Evolutionary conservation across 2,329 filamentous ascomycete genomes (phyloP).

Genomic region (Akanthomyces muscarius): DNA sequence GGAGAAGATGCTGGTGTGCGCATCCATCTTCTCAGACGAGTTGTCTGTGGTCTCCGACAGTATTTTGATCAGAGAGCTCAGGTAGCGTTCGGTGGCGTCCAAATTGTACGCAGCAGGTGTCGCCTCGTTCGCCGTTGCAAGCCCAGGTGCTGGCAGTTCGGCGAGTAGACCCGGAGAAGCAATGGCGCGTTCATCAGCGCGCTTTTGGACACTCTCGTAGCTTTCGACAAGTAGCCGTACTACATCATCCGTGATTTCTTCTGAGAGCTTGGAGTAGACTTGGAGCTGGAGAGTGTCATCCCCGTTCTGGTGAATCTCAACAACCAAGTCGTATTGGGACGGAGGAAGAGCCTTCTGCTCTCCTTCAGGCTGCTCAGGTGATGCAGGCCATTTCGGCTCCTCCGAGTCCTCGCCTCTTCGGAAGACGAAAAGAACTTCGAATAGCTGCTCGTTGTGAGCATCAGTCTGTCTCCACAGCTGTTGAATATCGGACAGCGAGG

Average conservation of each 20-base stretch:
- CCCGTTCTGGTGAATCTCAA: neutral
- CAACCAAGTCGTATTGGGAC: slow-evolving; percentile 3
- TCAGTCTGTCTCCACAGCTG: neutral
- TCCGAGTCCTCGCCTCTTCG: neutral
- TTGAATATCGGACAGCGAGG: neutral
- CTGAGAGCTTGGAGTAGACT: neutral
- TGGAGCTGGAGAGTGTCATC: slow-evolving; percentile 1
- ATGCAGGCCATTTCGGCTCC: neutral
- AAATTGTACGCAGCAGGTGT: neutral
- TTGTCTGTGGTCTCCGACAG: neutral
- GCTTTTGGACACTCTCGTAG: neutral
- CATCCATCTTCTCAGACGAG: neutral
- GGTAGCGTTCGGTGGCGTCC: neutral
- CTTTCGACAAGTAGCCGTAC: neutral
- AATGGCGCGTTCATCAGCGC: neutral
- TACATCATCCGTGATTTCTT: neutral
- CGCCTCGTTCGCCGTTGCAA: no score
- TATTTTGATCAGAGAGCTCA: neutral
- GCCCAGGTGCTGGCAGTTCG: neutral
- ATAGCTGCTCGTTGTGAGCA: neutral
- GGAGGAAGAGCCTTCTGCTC: neutral
- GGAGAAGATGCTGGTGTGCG: slow-evolving; percentile 1
- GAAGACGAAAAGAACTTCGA: slow-evolving; percentile 6
- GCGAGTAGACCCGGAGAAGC: neutral
- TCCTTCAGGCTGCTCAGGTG: neutral